Conservation (phyloP, 2,329 filamentous ascomycete species). For the Fusarium sp. region DNA sequence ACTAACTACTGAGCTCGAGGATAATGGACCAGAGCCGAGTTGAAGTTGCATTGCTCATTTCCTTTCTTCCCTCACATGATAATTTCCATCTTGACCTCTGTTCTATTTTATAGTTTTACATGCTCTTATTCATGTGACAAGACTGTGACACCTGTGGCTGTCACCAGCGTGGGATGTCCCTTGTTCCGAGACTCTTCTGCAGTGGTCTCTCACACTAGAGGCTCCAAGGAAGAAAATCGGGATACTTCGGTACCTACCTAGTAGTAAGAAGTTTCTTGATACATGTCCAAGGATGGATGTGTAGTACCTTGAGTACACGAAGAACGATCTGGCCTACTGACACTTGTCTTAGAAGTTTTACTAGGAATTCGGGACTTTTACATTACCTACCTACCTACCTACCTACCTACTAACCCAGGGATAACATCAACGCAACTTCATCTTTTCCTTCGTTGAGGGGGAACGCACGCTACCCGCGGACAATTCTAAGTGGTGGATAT, state of each 20-base stretch:
- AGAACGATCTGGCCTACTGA: neutral
- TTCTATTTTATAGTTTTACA: neutral
- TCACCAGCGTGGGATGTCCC: constrained; percentile 16
- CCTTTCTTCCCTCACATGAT: neutral
- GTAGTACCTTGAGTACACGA: neutral
- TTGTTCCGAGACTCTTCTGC: constrained; percentile 16
- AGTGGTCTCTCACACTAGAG: neutral
- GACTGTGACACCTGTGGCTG: neutral
- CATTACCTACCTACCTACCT: neutral
- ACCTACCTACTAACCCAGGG: neutral
- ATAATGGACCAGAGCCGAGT: neutral
- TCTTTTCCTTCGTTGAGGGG: neutral
- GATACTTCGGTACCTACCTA: neutral
- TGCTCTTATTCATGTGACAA: neutral
- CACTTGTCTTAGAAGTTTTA: neutral
- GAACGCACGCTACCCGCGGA: neutral
- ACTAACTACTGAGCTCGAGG: neutral
- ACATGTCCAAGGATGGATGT: neutral
- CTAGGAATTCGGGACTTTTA: neutral
- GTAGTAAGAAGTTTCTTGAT: neutral
- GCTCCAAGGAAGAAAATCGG: neutral
- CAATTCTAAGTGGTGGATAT: constrained; percentile 20
- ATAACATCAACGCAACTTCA: neutral
- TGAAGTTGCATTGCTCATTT: neutral
- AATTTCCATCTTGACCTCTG: neutral